Percentiles rank a stretch among this genome's conserved stretches.
phyloP scores from a whole-genome alignment of 176 grass and related monocot species.

The Saccharum spontaneum region DNA sequence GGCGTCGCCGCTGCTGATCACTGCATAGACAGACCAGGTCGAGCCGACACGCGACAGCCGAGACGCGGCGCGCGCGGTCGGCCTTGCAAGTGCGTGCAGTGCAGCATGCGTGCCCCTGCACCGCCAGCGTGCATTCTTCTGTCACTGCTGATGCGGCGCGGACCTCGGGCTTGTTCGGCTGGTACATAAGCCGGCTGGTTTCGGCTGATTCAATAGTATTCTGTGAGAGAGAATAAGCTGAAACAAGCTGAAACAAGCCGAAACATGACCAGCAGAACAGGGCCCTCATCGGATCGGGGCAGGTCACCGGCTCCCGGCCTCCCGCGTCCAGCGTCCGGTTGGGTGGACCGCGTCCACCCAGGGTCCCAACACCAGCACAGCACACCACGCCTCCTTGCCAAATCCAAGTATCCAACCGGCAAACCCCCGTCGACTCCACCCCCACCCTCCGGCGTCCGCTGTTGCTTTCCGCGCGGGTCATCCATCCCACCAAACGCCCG shows the following conservation, averaged over 20 bases:
- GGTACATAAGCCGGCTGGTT: too few relatives aligned
- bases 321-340: not conserved
- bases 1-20: not conserved
- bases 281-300: not conserved
- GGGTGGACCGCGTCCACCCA: slow-evolving; percentile 24
- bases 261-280: too few relatives aligned
- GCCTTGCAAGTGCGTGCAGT: not conserved
- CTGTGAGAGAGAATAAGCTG: too few relatives aligned
- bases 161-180: too few relatives aligned
- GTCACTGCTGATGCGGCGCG: slow-evolving; percentile 28
- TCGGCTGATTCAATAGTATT: too few relatives aligned
- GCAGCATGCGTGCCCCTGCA: too few relatives aligned
- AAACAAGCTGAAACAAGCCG: too few relatives aligned
- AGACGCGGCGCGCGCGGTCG: not conserved
- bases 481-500: slow-evolving; percentile 45
- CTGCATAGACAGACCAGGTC: not conserved
- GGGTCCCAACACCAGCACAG: not conserved
- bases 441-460: too few relatives aligned
- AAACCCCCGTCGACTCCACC: not conserved
- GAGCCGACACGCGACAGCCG: not conserved
- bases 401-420: not conserved
- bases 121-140: not conserved
- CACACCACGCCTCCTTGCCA: not conserved
- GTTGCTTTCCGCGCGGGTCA: slow-evolving; percentile 23
- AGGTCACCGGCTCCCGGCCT: not conserved